Evolutionary conservation across 495 filamentous ascomycete species (phyloP), one percentile per base, ranked within the genome.

Genomic region (Bryoglossum gracile): DNA sequence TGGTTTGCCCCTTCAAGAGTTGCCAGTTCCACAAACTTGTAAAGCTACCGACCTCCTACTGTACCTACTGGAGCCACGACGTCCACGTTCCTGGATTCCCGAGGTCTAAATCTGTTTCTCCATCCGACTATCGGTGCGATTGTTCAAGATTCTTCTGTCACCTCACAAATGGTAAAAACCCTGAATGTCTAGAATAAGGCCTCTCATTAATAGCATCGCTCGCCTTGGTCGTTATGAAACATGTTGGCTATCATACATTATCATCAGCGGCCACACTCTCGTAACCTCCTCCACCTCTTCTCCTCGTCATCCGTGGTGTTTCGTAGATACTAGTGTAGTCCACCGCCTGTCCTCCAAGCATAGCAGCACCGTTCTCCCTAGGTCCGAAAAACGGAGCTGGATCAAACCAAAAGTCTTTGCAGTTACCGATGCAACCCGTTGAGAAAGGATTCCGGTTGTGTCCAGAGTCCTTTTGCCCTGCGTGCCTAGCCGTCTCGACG

Each of bases 321-420:
- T 95, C 91, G 67, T 94, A 98, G 74, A 97, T 80, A 28, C 75
- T 78, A 17, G 86, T 83, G 63, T 95, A 98, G 63, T 95, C 86
- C 45, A 98, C 77, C 13, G 71, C 57, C 54, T 86, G 76, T 11
- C 92, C 91, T 9, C 79, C 87, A 3, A 98, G 65, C 66, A 88
- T 72, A 2, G 80, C 87, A 21, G 76, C 71, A 4, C 89, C 90
- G 45, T 76, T 81, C 52, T 84, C 76, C 24, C 86, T 76, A 47
- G 72, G 74, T 28, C 86, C 80, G 65, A 96, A 89, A 24, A 94
- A 58, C 6, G 92, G 89, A 14, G 83, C 79, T 0, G 86, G 78
- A 60, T 96, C 92, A 57, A 86, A 88, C 87, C 88, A 98, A 65
- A 98, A 98, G 65, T 98, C 92, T 48, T 81, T 88, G 60, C 91